Conservation (phyloP, 345 rosid species). For the Barbarea vulgaris region DNA sequence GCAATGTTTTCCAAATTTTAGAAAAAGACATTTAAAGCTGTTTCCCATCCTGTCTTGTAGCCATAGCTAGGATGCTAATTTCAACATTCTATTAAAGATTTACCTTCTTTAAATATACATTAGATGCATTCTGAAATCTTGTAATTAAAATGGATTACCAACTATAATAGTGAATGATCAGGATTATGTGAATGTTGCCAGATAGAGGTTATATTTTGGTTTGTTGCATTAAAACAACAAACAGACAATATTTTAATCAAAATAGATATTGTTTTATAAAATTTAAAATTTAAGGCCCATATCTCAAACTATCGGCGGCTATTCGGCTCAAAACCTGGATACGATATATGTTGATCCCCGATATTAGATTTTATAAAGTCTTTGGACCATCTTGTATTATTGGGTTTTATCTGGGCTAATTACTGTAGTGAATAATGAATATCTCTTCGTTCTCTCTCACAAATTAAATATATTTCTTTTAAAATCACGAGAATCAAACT, state of each 20-base stretch:
- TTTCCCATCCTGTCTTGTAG: constrained; percentile 4
- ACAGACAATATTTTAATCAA: background rate
- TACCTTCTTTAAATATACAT: constrained; percentile 16
- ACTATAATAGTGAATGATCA: constrained; percentile 1
- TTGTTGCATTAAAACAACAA: background rate
- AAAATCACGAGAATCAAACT: background rate
- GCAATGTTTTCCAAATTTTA: background rate
- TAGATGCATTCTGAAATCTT: background rate
- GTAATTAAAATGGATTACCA: background rate
- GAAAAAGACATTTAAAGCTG: constrained; percentile 12
- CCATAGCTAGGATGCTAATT: constrained; percentile 28
- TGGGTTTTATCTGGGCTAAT: constrained; percentile 4
- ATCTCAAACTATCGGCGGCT: background rate
- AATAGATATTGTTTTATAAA: background rate
- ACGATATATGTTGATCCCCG: background rate
- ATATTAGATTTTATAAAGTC: background rate
- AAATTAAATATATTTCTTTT: background rate
- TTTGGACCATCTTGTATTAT: background rate
- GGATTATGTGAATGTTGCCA: background rate
- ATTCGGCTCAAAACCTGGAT: background rate
- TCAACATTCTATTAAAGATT: constrained; percentile 3
- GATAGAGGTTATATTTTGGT: background rate
- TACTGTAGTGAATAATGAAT: background rate
- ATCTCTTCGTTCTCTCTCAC: background rate
- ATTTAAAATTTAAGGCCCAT: background rate